phyloP scores from a whole-genome alignment of 495 filamentous ascomycete species.

The Hapsidospora chrysogenum region DNA sequence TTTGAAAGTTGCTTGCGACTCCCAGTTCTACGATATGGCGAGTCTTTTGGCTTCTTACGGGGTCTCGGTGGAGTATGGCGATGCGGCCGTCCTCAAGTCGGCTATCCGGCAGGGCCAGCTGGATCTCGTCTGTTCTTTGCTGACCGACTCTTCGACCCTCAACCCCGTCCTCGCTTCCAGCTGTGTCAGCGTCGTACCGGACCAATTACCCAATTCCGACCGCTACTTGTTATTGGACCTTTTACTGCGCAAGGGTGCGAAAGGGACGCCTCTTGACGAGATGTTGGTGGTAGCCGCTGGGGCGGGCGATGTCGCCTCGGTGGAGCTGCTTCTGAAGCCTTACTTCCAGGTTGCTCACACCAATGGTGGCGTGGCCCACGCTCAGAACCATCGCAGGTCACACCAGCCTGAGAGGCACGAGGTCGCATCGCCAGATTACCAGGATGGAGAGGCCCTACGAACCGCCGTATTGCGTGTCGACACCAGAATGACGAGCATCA shows the following conservation, averaged over 20 bases:
- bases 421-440: conserved; percentile 26
- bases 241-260: conserved; percentile 23
- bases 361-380: conserved; percentile 2
- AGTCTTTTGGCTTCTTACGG: conserved; percentile 24
- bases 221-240: conserved; percentile 19
- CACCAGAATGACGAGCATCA: conserved; percentile 17
- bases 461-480: conserved; percentile 20
- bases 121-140: conserved; percentile 21
- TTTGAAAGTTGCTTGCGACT: conserved; percentile 17
- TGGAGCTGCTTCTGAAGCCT: conserved; percentile 22
- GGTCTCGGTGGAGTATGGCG: conserved; percentile 26
- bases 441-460: conserved; percentile 21
- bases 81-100: conserved; percentile 17
- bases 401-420: conserved; percentile 18
- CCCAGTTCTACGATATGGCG: conserved; percentile 27
- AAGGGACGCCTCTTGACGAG: conserved; percentile 18
- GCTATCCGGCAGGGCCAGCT: conserved; percentile 19
- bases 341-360: conserved; percentile 14
- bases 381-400: conserved; percentile 6
- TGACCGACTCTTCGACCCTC: conserved; percentile 16
- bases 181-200: conserved; percentile 24
- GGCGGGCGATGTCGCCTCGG: conserved; percentile 18
- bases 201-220: conserved; percentile 21
- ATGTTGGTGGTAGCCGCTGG: conserved; percentile 23
- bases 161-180: conserved; percentile 21